Evolutionary conservation across 2,329 filamentous ascomycete species (phyloP).

Genomic region (Capronia americana): DNA sequence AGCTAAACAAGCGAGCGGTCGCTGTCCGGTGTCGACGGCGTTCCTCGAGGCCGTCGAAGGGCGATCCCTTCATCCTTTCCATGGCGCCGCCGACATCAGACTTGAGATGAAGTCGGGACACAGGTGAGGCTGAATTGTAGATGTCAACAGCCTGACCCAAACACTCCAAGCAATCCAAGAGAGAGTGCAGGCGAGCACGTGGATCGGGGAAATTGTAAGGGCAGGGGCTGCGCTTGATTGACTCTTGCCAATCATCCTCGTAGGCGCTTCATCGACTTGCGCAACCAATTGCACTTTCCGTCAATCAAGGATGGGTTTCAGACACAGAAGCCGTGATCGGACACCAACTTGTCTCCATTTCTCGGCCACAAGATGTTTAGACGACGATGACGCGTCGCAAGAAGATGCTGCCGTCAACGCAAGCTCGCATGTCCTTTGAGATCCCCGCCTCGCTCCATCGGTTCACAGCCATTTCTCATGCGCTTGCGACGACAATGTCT

Average conservation of each 20-base stretch:
- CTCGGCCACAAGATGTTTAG: neutral
- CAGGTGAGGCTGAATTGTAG: neutral
- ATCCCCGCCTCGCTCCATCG: conserved; percentile 37
- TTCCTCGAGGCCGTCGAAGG: neutral
- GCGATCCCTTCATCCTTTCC: neutral
- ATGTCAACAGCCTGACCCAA: neutral
- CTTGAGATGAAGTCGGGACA: neutral
- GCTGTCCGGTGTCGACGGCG: neutral
- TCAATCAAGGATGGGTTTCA: neutral
- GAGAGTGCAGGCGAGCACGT: neutral
- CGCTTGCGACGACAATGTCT: conserved; percentile 26
- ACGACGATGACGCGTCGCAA: conserved; percentile 34
- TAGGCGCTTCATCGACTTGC: neutral
- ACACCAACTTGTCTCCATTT: neutral
- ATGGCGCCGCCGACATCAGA: neutral
- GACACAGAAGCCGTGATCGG: neutral
- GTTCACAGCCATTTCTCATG: conserved; percentile 33
- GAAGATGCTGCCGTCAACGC: conserved; percentile 27
- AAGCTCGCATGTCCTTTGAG: conserved; percentile 34
- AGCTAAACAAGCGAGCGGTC: neutral
- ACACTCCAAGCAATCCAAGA: neutral
- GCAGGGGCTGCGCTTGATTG: conserved; percentile 1
- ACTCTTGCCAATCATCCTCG: conserved; percentile 1
- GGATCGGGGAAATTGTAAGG: neutral
- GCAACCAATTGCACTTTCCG: neutral